phyloP scores from a whole-genome alignment of 2,329 filamentous ascomycete genomes.

The Paecilomyces variotii region DNA sequence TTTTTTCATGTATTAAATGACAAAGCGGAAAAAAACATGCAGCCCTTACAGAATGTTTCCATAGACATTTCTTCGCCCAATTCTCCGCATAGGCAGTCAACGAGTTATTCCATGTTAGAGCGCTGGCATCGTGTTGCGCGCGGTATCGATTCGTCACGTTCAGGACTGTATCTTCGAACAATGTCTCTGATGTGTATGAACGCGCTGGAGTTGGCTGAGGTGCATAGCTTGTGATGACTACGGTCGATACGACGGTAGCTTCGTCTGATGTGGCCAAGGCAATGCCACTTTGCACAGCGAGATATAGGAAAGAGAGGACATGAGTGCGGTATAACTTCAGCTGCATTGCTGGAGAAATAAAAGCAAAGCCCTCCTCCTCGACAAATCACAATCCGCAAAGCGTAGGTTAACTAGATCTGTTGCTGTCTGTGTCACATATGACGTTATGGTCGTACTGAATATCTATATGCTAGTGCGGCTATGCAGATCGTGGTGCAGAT shows the following conservation, averaged over 20 bases:
- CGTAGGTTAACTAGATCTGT: background rate
- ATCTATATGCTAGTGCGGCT: background rate
- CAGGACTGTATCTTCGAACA: conserved; percentile 49
- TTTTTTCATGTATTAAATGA: background rate
- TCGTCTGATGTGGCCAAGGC: background rate
- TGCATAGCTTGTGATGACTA: background rate
- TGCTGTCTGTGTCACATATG: background rate
- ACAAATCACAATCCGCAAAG: background rate
- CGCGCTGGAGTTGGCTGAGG: conserved; percentile 11
- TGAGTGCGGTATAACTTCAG: background rate
- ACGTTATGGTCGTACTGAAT: background rate
- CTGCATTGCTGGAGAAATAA: background rate
- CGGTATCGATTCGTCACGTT: conserved; percentile 62
- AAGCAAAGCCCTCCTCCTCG: background rate
- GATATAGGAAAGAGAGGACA: background rate
- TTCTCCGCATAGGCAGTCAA: conserved; percentile 47
- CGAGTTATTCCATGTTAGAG: conserved; percentile 57
- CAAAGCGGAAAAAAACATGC: background rate
- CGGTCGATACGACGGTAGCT: conserved; percentile 3
- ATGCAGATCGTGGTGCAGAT: background rate
- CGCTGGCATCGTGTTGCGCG: conserved; percentile 50
- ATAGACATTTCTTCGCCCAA: conserved; percentile 41
- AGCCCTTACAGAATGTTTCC: conserved; percentile 31
- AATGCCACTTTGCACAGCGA: background rate
- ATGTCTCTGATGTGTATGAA: conserved; percentile 35